A percentile compares a stretch with the other conserved stretches of the same genome.
Evolutionary conservation across 108 stramenopile genomes (phyloP).

Genomic region (Nannochloropsis gaditana): DNA sequence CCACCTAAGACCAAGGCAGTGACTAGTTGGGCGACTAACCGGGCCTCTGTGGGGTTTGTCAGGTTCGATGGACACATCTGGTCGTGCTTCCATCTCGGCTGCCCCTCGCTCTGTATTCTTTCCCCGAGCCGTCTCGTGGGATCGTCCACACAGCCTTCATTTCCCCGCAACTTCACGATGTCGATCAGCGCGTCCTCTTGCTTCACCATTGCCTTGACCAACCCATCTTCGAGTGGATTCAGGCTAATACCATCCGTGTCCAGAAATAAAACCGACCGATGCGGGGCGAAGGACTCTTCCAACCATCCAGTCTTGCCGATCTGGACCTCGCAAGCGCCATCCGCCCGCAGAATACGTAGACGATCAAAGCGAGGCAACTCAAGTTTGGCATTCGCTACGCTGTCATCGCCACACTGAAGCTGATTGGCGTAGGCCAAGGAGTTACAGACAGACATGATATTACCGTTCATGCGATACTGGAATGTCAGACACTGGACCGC

Average conservation of each 20-base stretch:
- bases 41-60: conserved; percentile 37
- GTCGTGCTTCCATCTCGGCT: conserved; percentile 32
- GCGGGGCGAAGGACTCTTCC: conserved; percentile 57
- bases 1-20: conserved; percentile 38
- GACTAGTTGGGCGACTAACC: conserved; percentile 29
- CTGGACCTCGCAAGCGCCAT: conserved; percentile 21
- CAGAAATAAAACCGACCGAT: conserved; percentile 68
- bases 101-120: conserved; percentile 54
- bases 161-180: conserved; percentile 61
- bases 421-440: conserved; percentile 68
- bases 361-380: conserved; percentile 33
- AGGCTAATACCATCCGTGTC: conserved; percentile 68
- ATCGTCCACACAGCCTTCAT: conserved; percentile 55
- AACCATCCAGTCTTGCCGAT: conserved; percentile 54
- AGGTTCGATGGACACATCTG: conserved; percentile 26
- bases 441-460: conserved; percentile 82
- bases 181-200: conserved; percentile 43
- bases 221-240: not conserved
- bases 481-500: conserved; percentile 70
- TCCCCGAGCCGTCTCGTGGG: conserved; percentile 45
- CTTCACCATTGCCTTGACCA: conserved; percentile 49
- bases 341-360: conserved; percentile 23
- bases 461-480: conserved; percentile 91
- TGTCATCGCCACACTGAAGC: conserved; percentile 75
- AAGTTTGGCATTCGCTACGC: conserved; percentile 58